Evolutionary conservation across 2,329 filamentous ascomycete species (phyloP), one percentile per base, ranked within the genome.

Genomic region (Verticillium zaregamsianum): DNA sequence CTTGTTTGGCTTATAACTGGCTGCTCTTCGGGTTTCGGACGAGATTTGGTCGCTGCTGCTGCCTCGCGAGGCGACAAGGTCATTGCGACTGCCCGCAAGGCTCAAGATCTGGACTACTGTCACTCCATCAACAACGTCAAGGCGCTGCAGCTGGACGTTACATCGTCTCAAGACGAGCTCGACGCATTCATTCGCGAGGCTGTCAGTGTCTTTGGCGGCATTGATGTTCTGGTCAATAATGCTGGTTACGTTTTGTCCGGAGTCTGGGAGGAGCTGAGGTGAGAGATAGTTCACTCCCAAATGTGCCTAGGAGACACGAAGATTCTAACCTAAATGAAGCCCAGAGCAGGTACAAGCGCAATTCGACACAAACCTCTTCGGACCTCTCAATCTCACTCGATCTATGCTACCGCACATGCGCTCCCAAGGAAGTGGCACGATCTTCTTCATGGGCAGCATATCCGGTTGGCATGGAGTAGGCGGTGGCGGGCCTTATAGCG

Each of bases 331-430:
- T 31, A 23, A 15, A 31, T n/a, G 14, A 37, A 71, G 68, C 5
- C 68, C 71, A 28, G 58, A 67, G 25, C 66, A 71, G n/a, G 58
- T 69, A 58, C 67, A 69, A 28, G 58, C 40, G 5, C 68, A 65
- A 1, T 66, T 75, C 14, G 69, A 66, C 32, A 74, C 74, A 32
- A 78, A 78, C 33, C 73, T 78, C 49, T 68, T 72, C 20, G 75
- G 76, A 0, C 73, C 73, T 0, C 62, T 77, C 32, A 75, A 76
- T 28, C 70, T 77, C 15, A 75, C 72, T 0, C 67, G 72, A 3
- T 71, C 74, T 0, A 20, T 74, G 1, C 62, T 77, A 0, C 75
- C 76, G 1, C 64, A 66, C n/a, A 59, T 77, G 7, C 67, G 74
- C 0, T 62, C 65, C 1, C 73, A 68, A 45, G 68, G 70, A 0